Base-by-base conservation (phyloP, 2,329 filamentous ascomycete genomes). In the Raffaelea deltoideospora region DNA sequence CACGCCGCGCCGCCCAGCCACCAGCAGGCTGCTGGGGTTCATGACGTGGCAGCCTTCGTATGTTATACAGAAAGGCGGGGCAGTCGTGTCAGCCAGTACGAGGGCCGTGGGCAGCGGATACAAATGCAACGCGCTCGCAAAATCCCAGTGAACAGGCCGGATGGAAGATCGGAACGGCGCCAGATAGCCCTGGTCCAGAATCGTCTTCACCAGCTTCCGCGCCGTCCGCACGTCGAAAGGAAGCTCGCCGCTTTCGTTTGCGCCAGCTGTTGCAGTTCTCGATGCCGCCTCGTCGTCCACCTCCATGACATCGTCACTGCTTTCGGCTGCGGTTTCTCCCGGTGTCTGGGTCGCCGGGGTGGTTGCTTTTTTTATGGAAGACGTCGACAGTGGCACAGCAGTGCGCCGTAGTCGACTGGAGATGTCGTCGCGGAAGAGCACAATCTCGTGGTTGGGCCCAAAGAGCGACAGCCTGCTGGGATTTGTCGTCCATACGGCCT, bases 21-120 rank as follows among this genome's bases (percentile, higher is more conserved):
- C 76, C 19, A 92, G 67, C 34, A 98, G 57, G 34, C 70, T 67
- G 6, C 86, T 85, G 0, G 90, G 87, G 53, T 98, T 98, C 71
- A 98, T 78, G 24, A 95, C 87, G 59, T 90, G 83, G 51, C 90
- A 96, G 0, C 87, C 88, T 56, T 94, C 88, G 51, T 96, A 96
- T 13, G 83, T 93, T 45, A 95, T 64, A 37, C 79, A 80, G 50
- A 94, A 98, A 0, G 85, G 69, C 13, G 82, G 77, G 10, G 79
- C 77, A 30, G 87, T 83, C 0, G 79, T 65, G 57, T 98, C 90
- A 2, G 85, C 78, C 4, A 98, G 59, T 14, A 92, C 72, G 50
- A 96, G 63, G 1, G 82, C 76, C 17, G 83, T 88, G 2, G 90
- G 90, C 21, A 96, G 59, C 9, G 88, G 90, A 54, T 95, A 96